Percentiles rank a stretch among this genome's conserved stretches.
Conservation (phyloP, 768 basidiomycete species). For the Lentinus brumalis region DNA sequence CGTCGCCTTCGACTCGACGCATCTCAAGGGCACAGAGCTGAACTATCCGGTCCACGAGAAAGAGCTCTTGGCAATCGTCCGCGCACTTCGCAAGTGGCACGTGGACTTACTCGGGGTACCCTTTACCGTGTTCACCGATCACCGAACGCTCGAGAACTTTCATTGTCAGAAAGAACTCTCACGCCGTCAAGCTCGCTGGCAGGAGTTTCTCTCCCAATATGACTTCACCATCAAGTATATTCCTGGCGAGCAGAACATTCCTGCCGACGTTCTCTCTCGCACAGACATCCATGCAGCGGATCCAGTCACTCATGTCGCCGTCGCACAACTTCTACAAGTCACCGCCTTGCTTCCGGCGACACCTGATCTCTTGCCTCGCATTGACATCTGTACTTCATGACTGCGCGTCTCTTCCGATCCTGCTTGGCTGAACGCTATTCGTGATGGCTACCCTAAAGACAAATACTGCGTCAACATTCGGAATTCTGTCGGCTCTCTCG, state of each 20-base stretch:
- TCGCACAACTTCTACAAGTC: no score
- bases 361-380: no score
- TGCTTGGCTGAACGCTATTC: constrained; percentile 1
- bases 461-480: constrained; percentile 1
- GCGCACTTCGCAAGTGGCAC: constrained; percentile 30
- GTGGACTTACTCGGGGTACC: constrained; percentile 23
- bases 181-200: constrained; percentile 36
- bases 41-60: constrained; percentile 38
- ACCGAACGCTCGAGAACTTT: constrained; percentile 39
- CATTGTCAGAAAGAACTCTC: constrained; percentile 35
- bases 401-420: constrained; percentile 4
- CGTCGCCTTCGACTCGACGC: constrained; percentile 31
- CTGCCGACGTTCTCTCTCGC: constrained; percentile 44
- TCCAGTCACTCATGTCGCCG: no score
- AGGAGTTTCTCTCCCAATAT: constrained; percentile 39
- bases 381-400: neutral
- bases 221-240: constrained; percentile 39
- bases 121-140: constrained; percentile 38
- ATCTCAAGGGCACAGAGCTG: constrained; percentile 32
- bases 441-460: constrained; percentile 6
- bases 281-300: constrained; percentile 5
- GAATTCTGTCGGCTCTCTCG: no score
- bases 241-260: constrained; percentile 39
- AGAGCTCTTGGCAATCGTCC: constrained; percentile 40
- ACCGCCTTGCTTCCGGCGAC: no score